These are phyloP conservation scores for Pseudonectria buxi DNA, from an alignment of 2,329 filamentous ascomycete species.

Conservation along the genomic window DNA sequence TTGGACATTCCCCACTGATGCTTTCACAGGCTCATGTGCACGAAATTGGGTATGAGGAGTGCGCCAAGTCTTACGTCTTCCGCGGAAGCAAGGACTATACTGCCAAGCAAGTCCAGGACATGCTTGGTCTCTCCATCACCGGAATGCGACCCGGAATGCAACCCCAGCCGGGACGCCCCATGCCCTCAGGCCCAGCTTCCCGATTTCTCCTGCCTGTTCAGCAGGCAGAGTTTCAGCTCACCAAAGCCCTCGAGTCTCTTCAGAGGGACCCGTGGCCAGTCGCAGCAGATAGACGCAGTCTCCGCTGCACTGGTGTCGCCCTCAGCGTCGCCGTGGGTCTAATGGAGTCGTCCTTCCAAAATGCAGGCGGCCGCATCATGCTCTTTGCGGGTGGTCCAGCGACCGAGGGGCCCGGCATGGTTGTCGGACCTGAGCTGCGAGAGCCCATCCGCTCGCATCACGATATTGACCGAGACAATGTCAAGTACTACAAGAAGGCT, in stretches of 20 bases:
- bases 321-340: slow-evolving; percentile 89
- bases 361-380: slow-evolving; percentile 93
- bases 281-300: slow-evolving; percentile 79
- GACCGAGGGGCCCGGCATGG: slow-evolving; percentile 93
- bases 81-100: slow-evolving; percentile 95
- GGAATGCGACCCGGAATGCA: slow-evolving; percentile 69
- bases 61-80: slow-evolving; percentile 98
- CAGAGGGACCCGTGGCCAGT: slow-evolving; percentile 98
- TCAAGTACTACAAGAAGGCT: slow-evolving; percentile 99
- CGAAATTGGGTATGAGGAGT: slow-evolving; percentile 96
- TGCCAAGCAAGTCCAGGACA: slow-evolving; percentile 99
- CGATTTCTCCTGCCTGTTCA: slow-evolving; percentile 91
- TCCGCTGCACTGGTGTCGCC: slow-evolving; percentile 94
- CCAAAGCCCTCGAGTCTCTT: slow-evolving; percentile 88
- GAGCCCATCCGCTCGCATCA: slow-evolving; percentile 97
- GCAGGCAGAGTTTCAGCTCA: slow-evolving; percentile 95
- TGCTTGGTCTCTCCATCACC: slow-evolving; percentile 77
- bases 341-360: slow-evolving; percentile 91
- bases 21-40: slow-evolving; percentile 74
- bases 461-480: slow-evolving; percentile 97
- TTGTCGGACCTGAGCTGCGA: slow-evolving; percentile 89
- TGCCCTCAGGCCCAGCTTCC: slow-evolving; percentile 72
- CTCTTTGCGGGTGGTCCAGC: slow-evolving; percentile 91
- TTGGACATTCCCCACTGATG: slow-evolving; percentile 13
- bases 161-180: slow-evolving; percentile 66